Conservation (phyloP, 768 basidiomycete genomes). For the Daedaleopsis nitida region DNA sequence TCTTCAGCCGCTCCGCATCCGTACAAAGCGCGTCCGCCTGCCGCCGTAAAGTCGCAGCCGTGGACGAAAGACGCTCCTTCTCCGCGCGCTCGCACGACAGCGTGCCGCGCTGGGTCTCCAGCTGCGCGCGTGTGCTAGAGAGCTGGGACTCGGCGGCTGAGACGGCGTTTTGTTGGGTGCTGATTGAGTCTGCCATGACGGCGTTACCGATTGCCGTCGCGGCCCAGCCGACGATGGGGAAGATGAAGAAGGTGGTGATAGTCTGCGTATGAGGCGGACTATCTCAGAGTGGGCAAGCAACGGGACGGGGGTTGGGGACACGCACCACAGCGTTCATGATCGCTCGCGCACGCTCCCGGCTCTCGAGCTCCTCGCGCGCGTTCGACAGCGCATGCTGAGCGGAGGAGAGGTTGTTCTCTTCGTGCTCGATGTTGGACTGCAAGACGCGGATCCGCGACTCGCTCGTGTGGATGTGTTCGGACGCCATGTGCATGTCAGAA, state of each 20-base stretch:
- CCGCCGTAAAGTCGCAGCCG: background rate
- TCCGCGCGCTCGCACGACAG: background rate
- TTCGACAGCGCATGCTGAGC: background rate
- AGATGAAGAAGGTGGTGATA: background rate
- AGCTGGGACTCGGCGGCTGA: background rate
- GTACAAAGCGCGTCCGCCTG: background rate
- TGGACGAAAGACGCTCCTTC: background rate
- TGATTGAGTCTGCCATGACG: background rate
- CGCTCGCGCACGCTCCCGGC: background rate
- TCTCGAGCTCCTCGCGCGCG: background rate
- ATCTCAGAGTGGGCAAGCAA: background rate
- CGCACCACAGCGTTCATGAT: background rate
- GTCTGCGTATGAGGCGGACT: background rate
- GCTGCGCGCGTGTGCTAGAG: background rate
- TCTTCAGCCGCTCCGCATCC: background rate
- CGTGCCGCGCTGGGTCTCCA: background rate
- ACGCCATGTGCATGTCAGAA: background rate
- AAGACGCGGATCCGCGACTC: background rate
- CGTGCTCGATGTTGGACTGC: background rate
- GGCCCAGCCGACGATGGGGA: background rate
- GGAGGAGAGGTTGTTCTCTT: background rate
- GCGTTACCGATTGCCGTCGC: background rate
- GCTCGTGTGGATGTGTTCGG: background rate
- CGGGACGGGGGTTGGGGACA: too few relatives aligned
- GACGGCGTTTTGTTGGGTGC: background rate